phyloP scores from a whole-genome alignment of 202 grass and related monocot genomes.

The Musa balbisiana region DNA sequence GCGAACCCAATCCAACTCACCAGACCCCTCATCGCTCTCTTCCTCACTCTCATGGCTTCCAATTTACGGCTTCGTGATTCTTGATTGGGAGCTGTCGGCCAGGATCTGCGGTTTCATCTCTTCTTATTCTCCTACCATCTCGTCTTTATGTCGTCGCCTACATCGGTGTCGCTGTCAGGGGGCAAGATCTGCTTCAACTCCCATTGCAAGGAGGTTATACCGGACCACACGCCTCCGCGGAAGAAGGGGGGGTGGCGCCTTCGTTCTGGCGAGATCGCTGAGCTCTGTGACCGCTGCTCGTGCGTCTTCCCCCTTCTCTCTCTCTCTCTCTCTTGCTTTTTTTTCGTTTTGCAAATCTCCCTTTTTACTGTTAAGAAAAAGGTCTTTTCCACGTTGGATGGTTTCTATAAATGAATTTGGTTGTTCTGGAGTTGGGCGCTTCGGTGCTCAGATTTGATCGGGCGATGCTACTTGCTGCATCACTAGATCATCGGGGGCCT shows the following conservation, averaged over 20 bases:
- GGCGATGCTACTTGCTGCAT: too few relatives aligned
- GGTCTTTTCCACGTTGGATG: too few relatives aligned
- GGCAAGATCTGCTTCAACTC: conserved; percentile 85
- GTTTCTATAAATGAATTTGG: too few relatives aligned
- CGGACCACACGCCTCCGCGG: conserved; percentile 37
- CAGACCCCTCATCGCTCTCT: background rate
- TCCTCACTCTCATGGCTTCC: background rate
- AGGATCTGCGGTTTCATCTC: background rate
- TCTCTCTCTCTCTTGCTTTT: background rate
- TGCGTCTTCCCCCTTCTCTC: conserved; percentile 32
- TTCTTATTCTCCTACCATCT: background rate
- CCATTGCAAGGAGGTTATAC: conserved; percentile 78
- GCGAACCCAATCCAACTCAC: background rate
- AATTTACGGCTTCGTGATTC: background rate
- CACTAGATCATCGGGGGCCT: too few relatives aligned
- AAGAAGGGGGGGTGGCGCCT: conserved; percentile 73
- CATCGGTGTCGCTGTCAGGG: background rate
- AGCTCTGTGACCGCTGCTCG: conserved; percentile 92
- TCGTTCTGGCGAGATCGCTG: conserved; percentile 50
- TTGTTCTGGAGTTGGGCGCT: background rate
- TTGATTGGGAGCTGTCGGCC: background rate
- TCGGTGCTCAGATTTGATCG: background rate
- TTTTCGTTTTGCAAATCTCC: background rate
- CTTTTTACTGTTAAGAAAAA: too few relatives aligned
- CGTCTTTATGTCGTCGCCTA: background rate